Percentiles rank a stretch among this genome's conserved stretches.
These are phyloP conservation scores for Atkinsonella hypoxylon DNA, from an alignment of 2,329 filamentous ascomycete species.

Conservation along the genomic window DNA sequence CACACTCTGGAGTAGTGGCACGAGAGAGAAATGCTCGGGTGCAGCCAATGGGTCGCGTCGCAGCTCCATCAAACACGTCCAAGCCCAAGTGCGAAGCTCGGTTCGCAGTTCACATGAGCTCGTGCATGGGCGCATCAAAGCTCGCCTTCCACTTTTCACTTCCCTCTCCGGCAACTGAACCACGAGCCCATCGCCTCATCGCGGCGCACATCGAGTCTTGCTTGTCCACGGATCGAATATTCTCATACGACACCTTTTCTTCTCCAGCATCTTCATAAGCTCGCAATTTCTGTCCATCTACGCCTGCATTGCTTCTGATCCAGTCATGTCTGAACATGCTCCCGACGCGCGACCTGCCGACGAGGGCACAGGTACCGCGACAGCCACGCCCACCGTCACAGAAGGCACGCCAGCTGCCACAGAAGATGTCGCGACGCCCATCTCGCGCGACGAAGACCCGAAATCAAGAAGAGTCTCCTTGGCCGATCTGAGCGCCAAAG, in stretches of 20 bases:
- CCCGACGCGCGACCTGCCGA: constrained; percentile 12
- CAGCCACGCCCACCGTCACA: constrained; percentile 1
- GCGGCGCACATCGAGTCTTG: neutral
- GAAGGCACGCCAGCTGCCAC: constrained; percentile 8
- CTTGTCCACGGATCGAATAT: no score
- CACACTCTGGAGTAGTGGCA: no score
- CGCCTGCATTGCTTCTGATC: neutral
- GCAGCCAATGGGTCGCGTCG: neutral
- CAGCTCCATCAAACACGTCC: neutral
- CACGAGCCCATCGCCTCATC: neutral
- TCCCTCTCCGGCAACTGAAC: neutral
- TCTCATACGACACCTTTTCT: neutral
- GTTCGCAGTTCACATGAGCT: no score
- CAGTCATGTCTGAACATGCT: constrained; percentile 12
- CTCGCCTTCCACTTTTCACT: neutral
- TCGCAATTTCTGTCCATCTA: neutral
- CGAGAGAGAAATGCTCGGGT: neutral
- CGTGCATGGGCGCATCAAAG: neutral
- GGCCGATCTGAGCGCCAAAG: constrained; percentile 67
- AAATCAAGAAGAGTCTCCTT: constrained; percentile 52
- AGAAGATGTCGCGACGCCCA: constrained; percentile 12
- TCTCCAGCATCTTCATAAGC: neutral
- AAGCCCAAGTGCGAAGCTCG: neutral
- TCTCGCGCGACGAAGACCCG: constrained; percentile 29
- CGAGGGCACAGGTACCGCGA: constrained; percentile 4